Evolutionary conservation across 768 basidiomycete genomes (phyloP).

Genomic region (Lactarius evosmus): DNA sequence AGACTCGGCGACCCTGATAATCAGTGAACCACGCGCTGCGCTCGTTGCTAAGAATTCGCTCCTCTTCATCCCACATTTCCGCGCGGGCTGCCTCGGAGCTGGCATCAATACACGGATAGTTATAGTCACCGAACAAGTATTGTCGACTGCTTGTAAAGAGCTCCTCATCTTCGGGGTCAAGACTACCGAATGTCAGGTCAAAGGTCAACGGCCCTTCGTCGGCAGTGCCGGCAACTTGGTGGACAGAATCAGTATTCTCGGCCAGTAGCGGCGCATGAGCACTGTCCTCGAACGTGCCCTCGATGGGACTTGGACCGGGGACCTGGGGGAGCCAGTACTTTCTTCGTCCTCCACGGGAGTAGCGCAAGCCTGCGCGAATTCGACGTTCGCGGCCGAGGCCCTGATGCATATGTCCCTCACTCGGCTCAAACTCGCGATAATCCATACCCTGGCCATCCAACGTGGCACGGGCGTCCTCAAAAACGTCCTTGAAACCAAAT

Average conservation of each 20-base stretch:
- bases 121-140: slow-evolving; percentile 87
- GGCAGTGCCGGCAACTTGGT: slow-evolving; percentile 64
- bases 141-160: slow-evolving; percentile 72
- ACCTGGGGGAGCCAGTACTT: slow-evolving; percentile 96
- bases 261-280: slow-evolving; percentile 74
- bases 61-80: slow-evolving; percentile 80
- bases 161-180: slow-evolving; percentile 69
- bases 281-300: slow-evolving; percentile 45
- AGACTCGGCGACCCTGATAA: slow-evolving; percentile 40
- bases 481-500: slow-evolving; percentile 80
- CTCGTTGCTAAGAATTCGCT: slow-evolving; percentile 73
- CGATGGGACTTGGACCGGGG: slow-evolving; percentile 39
- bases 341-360: slow-evolving; percentile 80
- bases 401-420: slow-evolving; percentile 89
- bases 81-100: slow-evolving; percentile 69
- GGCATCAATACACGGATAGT: slow-evolving; percentile 86
- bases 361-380: slow-evolving; percentile 89
- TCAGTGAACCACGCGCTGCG: slow-evolving; percentile 70
- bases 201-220: slow-evolving; percentile 49
- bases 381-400: slow-evolving; percentile 82
- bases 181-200: slow-evolving; percentile 63
- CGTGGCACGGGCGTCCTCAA: slow-evolving; percentile 80
- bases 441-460: slow-evolving; percentile 88
- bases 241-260: slow-evolving; percentile 57
- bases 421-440: slow-evolving; percentile 95